A percentile compares a stretch with the other conserved stretches of the same genome.
phyloP scores from a whole-genome alignment of 768 basidiomycete genomes.

The Paxillus ammoniavirescens region DNA sequence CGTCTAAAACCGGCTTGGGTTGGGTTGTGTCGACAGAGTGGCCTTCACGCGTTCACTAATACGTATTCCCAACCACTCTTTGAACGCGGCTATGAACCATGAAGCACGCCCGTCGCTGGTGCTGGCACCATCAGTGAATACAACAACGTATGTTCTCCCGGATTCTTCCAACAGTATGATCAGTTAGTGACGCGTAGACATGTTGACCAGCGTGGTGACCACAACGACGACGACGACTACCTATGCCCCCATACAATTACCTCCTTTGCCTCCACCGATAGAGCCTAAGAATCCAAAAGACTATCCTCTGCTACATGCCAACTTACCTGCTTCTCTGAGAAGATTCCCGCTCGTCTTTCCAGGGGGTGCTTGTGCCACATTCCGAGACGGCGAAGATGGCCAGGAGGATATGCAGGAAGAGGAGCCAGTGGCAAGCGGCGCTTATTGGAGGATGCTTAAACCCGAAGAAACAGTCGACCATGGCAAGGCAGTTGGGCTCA shows the following conservation, averaged over 20 bases:
- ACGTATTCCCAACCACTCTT: slow-evolving; percentile 26
- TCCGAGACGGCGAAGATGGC: slow-evolving; percentile 65
- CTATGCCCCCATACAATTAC: slow-evolving; percentile 85
- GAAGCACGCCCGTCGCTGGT: slow-evolving; percentile 64
- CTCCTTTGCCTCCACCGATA: slow-evolving; percentile 66
- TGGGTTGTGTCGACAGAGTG: slow-evolving; percentile 32
- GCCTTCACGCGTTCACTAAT: slow-evolving; percentile 31
- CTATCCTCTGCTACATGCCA: slow-evolving; percentile 76
- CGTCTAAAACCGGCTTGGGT: slow-evolving; percentile 21
- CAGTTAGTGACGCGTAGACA: slow-evolving; percentile 23
- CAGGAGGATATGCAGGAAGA: slow-evolving; percentile 72
- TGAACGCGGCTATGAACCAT: slow-evolving; percentile 52
- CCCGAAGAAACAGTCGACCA: slow-evolving; percentile 56
- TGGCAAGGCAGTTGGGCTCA: slow-evolving; percentile 57
- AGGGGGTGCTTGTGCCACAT: slow-evolving; percentile 76
- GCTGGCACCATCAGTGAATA: slow-evolving; percentile 80
- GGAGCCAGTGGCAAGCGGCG: slow-evolving; percentile 60
- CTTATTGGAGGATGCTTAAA: slow-evolving; percentile 75
- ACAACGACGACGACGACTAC: slow-evolving; percentile 91
- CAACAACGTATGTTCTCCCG: slow-evolving; percentile 64
- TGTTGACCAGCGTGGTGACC: slow-evolving; percentile 67
- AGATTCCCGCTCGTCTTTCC: slow-evolving; percentile 80
- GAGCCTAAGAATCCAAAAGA: slow-evolving; percentile 76
- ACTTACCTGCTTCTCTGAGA: slow-evolving; percentile 69
- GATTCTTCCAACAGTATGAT: background rate